phyloP scores from a whole-genome alignment of 768 basidiomycete genomes.

The Rubroboletus satanas region DNA sequence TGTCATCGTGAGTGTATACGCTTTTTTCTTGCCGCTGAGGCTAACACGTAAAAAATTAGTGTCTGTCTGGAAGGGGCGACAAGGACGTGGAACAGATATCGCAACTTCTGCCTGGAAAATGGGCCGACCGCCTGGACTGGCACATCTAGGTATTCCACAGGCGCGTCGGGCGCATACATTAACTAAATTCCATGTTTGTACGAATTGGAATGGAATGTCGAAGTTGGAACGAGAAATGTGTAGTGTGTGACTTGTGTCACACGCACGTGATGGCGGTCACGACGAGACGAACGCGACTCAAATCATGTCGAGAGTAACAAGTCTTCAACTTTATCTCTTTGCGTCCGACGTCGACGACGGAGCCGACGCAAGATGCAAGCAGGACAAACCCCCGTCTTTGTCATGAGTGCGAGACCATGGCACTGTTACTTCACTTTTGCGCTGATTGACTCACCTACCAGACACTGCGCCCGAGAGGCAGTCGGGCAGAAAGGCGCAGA shows the following conservation, averaged over 20 bases:
- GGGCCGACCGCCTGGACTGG: neutral
- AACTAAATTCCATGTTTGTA: neutral
- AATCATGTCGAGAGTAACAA: too few species aligned
- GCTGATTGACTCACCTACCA: slow-evolving; percentile 28
- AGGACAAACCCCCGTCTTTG: slow-evolving; percentile 75
- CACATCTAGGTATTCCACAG: neutral
- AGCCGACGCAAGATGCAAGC: slow-evolving; percentile 22
- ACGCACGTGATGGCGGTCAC: slow-evolving; percentile 1
- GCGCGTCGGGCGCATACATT: neutral
- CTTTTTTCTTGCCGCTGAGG: neutral
- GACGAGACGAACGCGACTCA: neutral
- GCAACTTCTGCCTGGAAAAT: neutral
- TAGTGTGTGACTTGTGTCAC: neutral
- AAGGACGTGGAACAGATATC: slow-evolving; percentile 1
- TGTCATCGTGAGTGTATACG: neutral
- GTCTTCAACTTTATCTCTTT: slow-evolving; percentile 3
- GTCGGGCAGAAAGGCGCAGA: slow-evolving; percentile 92
- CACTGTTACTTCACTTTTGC: neutral
- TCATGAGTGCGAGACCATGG: slow-evolving; percentile 58
- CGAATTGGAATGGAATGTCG: neutral
- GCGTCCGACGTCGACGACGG: neutral
- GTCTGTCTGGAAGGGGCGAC: neutral
- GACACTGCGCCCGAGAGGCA: slow-evolving; percentile 94
- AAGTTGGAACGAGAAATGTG: neutral
- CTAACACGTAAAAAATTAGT: neutral